These are phyloP conservation scores for Lojkania enalia DNA, from an alignment of 2,329 filamentous ascomycete species.

Conservation along the genomic window DNA sequence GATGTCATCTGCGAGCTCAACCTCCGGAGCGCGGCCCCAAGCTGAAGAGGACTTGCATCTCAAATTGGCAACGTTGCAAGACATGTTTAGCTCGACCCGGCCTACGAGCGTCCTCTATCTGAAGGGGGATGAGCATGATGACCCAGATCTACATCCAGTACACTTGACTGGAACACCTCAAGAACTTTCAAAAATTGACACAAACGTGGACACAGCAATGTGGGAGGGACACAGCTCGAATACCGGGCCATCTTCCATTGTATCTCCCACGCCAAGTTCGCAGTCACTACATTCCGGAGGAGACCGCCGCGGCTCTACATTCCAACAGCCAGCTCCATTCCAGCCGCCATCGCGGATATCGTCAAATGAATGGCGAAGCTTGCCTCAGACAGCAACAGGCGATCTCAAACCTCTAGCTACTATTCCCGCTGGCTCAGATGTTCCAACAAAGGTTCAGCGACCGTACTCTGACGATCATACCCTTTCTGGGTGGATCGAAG, in stretches of 20 bases:
- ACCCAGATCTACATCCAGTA: conserved; percentile 78
- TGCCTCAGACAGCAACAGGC: conserved; percentile 57
- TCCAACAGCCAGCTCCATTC: conserved; percentile 51
- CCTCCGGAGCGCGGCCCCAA: conserved; percentile 46
- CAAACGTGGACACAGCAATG: conserved; percentile 44
- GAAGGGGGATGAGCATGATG: conserved; percentile 74
- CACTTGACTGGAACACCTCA: conserved; percentile 68
- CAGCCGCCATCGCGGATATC: conserved; percentile 49
- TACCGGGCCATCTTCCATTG: conserved; percentile 60
- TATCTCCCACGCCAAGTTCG: conserved; percentile 54
- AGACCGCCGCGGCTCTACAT: conserved; percentile 46
- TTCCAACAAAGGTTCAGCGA: conserved; percentile 59
- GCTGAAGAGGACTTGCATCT: conserved; percentile 73
- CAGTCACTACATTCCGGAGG: conserved; percentile 47
- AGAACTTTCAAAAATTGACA: conserved; percentile 60
- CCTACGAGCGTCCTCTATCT: conserved; percentile 79
- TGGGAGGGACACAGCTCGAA: conserved; percentile 57
- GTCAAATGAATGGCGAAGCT: conserved; percentile 61
- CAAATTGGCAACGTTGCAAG: conserved; percentile 77
- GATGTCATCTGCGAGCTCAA: conserved; percentile 70
- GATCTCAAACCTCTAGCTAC: conserved; percentile 53
- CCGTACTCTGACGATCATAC: conserved; percentile 64
- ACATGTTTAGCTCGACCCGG: conserved; percentile 85
- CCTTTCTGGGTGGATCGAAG: conserved; percentile 84
- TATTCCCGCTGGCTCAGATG: conserved; percentile 52